Percentiles rank a stretch among this genome's conserved stretches.
Conservation (phyloP, 2,329 filamentous ascomycete species). For the Penicillium sp. region DNA sequence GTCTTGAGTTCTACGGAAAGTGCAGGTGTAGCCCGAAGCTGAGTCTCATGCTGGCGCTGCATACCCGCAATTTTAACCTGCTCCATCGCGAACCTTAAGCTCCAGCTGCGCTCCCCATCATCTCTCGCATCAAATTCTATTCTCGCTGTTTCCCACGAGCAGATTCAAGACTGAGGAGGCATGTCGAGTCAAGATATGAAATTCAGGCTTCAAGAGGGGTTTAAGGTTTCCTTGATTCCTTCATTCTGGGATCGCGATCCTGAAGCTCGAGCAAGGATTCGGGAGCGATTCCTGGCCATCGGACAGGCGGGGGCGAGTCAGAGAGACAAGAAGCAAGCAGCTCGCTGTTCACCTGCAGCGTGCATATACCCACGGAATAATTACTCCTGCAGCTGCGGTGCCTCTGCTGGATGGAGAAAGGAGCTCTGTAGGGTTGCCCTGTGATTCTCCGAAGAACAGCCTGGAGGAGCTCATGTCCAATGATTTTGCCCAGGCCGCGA, state of each 20-base stretch:
- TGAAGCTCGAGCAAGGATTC: not conserved
- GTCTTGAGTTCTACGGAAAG: not conserved
- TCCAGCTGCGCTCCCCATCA: not conserved
- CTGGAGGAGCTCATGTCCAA: not conserved
- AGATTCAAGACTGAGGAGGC: not conserved
- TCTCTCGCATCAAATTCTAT: not conserved
- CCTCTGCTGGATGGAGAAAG: not conserved
- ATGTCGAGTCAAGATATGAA: not conserved
- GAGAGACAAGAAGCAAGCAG: not conserved
- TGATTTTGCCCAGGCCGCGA: not conserved
- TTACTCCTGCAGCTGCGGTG: not conserved
- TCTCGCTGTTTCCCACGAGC: not conserved
- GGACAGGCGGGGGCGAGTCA: not conserved
- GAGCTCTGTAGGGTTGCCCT: not conserved
- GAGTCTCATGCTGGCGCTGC: not conserved
- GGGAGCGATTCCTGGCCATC: not conserved
- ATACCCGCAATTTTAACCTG: not conserved
- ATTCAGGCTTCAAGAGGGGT: not conserved
- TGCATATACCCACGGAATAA: not conserved
- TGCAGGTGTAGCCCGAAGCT: not conserved
- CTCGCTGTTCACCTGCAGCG: not conserved
- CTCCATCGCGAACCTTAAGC: conserved; percentile 3
- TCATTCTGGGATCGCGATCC: conserved; percentile 2
- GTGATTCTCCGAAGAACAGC: conserved; percentile 10
- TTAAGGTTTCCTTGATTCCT: conserved; percentile 9